Evolutionary conservation across 768 basidiomycete genomes (phyloP).

Genomic region (Amanita pallidorosea): DNA sequence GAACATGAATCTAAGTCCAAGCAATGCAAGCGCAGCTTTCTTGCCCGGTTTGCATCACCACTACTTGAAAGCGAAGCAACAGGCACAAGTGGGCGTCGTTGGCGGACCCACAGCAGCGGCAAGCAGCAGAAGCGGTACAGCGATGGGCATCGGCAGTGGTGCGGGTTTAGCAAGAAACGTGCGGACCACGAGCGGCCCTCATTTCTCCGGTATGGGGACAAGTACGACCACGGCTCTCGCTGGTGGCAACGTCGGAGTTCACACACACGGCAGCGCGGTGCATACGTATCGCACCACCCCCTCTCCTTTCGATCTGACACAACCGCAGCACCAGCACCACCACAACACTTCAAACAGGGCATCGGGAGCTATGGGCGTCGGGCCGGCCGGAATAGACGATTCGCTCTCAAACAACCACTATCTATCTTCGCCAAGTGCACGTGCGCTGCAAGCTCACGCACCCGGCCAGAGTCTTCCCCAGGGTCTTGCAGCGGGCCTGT

Average conservation of each 20-base stretch:
- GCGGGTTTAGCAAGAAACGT: not conserved
- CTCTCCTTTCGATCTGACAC: slow-evolving; percentile 35
- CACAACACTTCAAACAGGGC: slow-evolving; percentile 1
- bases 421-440: slow-evolving; percentile 53
- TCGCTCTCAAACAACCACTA: slow-evolving; percentile 27
- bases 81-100: slow-evolving; percentile 12
- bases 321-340: slow-evolving; percentile 21
- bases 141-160: not conserved
- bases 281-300: slow-evolving; percentile 31
- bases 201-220: not conserved
- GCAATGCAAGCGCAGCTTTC: slow-evolving; percentile 78
- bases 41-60: slow-evolving; percentile 60
- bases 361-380: slow-evolving; percentile 25
- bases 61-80: slow-evolving; percentile 40
- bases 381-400: slow-evolving; percentile 32
- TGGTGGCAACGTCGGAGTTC: slow-evolving; percentile 19
- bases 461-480: slow-evolving; percentile 89
- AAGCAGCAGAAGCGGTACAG: not conserved
- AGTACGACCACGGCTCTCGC: not conserved
- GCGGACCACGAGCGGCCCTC: slow-evolving; percentile 1
- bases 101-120: not conserved
- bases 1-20: slow-evolving; percentile 42
- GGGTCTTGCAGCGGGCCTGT: slow-evolving; percentile 85
- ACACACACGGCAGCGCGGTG: slow-evolving; percentile 23
- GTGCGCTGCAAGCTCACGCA: slow-evolving; percentile 79